Evolutionary conservation across 371 early-diverging fungal genomes (phyloP).

Genomic region (Mucor ambiguus): DNA sequence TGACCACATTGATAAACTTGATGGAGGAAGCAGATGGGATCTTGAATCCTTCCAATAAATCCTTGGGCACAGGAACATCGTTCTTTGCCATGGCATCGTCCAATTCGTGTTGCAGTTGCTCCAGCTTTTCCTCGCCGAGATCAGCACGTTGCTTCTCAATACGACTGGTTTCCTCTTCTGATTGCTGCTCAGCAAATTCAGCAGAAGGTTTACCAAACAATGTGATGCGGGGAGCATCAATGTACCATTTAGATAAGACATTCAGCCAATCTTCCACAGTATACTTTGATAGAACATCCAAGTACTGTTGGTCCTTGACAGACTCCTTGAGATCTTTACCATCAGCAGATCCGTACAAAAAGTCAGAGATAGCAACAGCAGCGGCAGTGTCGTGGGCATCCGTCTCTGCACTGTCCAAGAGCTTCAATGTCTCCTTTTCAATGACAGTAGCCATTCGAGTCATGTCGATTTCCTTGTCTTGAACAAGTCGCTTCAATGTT

Average conservation of each 20-base stretch:
- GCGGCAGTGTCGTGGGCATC: slow-evolving; percentile 53
- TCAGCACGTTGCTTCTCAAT: slow-evolving; percentile 54
- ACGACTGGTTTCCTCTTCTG: slow-evolving; percentile 60
- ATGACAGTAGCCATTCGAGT: slow-evolving; percentile 62
- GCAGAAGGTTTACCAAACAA: slow-evolving; percentile 67
- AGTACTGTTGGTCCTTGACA: slow-evolving; percentile 52
- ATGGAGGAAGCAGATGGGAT: slow-evolving; percentile 63
- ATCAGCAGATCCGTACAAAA: slow-evolving; percentile 60
- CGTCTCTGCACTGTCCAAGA: slow-evolving; percentile 48
- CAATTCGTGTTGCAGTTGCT: slow-evolving; percentile 50
- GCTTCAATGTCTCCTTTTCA: slow-evolving; percentile 59
- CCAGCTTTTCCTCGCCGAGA: slow-evolving; percentile 56
- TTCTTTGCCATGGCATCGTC: slow-evolving; percentile 60
- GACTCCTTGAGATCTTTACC: slow-evolving; percentile 55
- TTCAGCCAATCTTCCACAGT: slow-evolving; percentile 55
- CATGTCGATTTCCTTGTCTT: slow-evolving; percentile 66
- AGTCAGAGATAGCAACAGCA: slow-evolving; percentile 55
- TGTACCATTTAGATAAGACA: slow-evolving; percentile 49
- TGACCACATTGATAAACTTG: slow-evolving; percentile 60
- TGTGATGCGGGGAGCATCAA: slow-evolving; percentile 56
- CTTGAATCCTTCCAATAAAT: slow-evolving; percentile 60
- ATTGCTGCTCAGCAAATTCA: slow-evolving; percentile 56
- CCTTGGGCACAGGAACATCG: slow-evolving; percentile 58
- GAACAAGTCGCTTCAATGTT: slow-evolving; percentile 49
- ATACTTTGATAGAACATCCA: slow-evolving; percentile 50